Evolutionary conservation across 495 filamentous ascomycete genomes (phyloP).

Genomic region (Penicillium longicatenatum): DNA sequence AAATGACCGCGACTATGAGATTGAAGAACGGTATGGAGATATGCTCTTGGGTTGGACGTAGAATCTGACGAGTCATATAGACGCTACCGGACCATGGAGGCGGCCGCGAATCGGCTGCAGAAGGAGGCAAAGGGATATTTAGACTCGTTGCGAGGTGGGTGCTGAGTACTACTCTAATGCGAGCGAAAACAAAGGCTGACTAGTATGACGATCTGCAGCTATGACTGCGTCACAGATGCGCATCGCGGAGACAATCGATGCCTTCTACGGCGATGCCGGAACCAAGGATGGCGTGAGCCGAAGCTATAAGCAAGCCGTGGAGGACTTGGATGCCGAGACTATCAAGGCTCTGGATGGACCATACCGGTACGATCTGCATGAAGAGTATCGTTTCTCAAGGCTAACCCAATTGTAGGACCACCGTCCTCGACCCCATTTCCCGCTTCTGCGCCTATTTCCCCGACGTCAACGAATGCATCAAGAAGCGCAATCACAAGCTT

Average conservation of each 20-base stretch:
- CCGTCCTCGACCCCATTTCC: conserved; percentile 91
- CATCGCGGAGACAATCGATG: conserved; percentile 98
- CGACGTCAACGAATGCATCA: conserved; percentile 98
- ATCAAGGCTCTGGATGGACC: conserved; percentile 98
- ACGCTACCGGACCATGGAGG: conserved; percentile 95
- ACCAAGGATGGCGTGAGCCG: conserved; percentile 91
- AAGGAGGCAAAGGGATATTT: conserved; percentile 98
- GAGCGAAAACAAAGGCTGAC: conserved; percentile 3
- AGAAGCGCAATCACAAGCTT: conserved; percentile 96
- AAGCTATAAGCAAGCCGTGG: conserved; percentile 97
- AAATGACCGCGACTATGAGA: conserved; percentile 97
- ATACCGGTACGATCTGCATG: conserved; percentile 62
- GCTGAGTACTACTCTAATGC: not conserved
- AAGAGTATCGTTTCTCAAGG: not conserved
- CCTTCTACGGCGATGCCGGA: conserved; percentile 96
- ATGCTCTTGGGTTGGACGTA: not conserved
- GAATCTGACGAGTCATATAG: conserved; percentile 47
- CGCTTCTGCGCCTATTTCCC: conserved; percentile 98
- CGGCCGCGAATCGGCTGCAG: conserved; percentile 85
- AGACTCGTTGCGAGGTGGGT: conserved; percentile 85
- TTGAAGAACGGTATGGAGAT: conserved; percentile 78
- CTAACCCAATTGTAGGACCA: conserved; percentile 57
- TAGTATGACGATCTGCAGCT: conserved; percentile 50
- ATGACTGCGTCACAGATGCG: conserved; percentile 99
- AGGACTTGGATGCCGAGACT: conserved; percentile 95